Conservation (phyloP, 345 rosid species). For the Combretum micranthum region DNA sequence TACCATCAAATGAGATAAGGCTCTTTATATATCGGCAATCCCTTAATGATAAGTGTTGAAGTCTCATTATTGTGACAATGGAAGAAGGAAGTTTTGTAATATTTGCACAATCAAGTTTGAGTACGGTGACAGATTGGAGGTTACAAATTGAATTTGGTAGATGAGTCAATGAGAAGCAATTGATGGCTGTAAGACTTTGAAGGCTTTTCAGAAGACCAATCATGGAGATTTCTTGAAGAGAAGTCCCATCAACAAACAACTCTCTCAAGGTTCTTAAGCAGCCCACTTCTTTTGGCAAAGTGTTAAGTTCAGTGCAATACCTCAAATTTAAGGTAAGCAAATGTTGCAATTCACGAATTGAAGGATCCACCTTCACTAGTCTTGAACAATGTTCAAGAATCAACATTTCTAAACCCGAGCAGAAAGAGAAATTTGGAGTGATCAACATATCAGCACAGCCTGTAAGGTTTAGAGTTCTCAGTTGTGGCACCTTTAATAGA, state of each 20-base stretch:
- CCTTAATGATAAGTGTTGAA: not conserved
- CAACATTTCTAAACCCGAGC: conserved; percentile 1
- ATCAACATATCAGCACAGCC: not conserved
- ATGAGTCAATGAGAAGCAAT: not conserved
- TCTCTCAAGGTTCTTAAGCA: conserved; percentile 1
- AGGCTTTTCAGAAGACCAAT: not conserved
- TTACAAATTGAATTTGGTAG: conserved; percentile 6
- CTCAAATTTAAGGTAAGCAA: not conserved
- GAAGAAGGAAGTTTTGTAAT: not conserved
- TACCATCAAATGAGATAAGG: not conserved
- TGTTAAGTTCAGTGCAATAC: conserved; percentile 4
- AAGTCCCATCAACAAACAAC: conserved; percentile 4
- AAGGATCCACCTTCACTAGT: conserved; percentile 2
- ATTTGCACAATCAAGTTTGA: not conserved
- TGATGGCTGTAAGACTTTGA: conserved; percentile 1
- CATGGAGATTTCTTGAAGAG: conserved; percentile 1
- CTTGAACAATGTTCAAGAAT: conserved; percentile 2
- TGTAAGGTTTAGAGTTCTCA: conserved; percentile 4
- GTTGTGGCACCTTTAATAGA: too few relatives aligned
- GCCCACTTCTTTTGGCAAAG: conserved; percentile 8
- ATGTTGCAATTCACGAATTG: not conserved
- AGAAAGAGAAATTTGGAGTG: conserved; percentile 2
- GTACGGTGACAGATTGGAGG: conserved; percentile 1
- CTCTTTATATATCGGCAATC: not conserved
- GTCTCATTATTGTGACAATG: not conserved